Evolutionary conservation across 2,329 filamentous ascomycete genomes (phyloP), one percentile per base, ranked within the genome.

Genomic region (Phoma sp.): DNA sequence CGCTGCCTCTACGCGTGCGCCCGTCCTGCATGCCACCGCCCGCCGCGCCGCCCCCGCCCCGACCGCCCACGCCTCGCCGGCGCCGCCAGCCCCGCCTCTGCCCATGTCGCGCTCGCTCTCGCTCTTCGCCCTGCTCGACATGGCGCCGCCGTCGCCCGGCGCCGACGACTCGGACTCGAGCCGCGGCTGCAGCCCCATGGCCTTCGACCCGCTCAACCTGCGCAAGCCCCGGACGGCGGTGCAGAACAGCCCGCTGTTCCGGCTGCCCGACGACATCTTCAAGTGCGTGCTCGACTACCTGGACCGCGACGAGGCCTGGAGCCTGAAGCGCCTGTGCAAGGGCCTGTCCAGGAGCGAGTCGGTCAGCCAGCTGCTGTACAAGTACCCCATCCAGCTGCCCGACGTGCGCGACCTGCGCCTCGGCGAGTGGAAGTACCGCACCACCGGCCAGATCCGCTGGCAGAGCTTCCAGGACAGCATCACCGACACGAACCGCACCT

Each of bases 201-300:
- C 60, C 36, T 53, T 63, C 47, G 64, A 65, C 32, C 42, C 64
- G 23, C 56, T 58, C 49, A 59, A 57, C 38, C 47, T 56, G 21
- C 54, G 56, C 21, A 61, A 55, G 57, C 58, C 53, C 42, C 57
- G 42, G 29, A 57, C 57, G 14, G 47, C 54, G 17, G 57, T 48
- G 23, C 61, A 55, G 54, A 60, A 32, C 60, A 71, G 61, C 42
- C 61, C 48, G 61, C 67, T 74, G 36, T 59, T 73, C 30, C 63
- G 61, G 46, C 65, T 74, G 30, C 71, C 72, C 4, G 69, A 71
- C 50, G 72, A 74, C 50, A 69, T 74, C 39, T 74, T 74, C 64
- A 68, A 67, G 39, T 74, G 71, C 47, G 59, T 74, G 34, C 58
- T 67, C 46, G 72, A 74, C 59, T 71, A 74, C 46, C 62, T 74